phyloP scores from a whole-genome alignment of 768 basidiomycete genomes.

The Termitomyces sp. region DNA sequence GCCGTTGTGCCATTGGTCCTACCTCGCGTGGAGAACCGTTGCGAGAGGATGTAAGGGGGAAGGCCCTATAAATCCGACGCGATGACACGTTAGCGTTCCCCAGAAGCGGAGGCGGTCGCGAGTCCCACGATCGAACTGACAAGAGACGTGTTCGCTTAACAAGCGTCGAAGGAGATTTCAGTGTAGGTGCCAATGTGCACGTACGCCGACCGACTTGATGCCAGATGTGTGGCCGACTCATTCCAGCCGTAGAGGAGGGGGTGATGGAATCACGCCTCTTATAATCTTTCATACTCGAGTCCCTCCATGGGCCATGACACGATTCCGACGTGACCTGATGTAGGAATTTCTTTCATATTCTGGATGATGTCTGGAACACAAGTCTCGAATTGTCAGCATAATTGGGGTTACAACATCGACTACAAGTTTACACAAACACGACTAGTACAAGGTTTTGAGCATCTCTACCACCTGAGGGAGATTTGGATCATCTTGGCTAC shows the following conservation, averaged over 20 bases:
- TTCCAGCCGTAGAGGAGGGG: constrained; percentile 6
- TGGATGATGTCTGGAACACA: constrained; percentile 9
- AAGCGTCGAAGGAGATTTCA: neutral
- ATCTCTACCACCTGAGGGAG: constrained; percentile 42
- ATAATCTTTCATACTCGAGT: constrained; percentile 5
- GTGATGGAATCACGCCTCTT: constrained; percentile 8
- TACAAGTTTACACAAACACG: neutral
- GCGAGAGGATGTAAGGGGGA: neutral
- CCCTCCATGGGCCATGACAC: neutral
- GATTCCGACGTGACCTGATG: constrained; percentile 1
- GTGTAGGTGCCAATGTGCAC: constrained; percentile 3
- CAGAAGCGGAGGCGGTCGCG: constrained; percentile 3
- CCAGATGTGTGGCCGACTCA: constrained; percentile 18
- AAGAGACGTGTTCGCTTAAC: constrained; percentile 12
- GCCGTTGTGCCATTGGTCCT: constrained; percentile 17
- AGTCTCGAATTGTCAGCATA: constrained; percentile 2
- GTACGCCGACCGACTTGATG: constrained; percentile 13
- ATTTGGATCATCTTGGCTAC: constrained; percentile 34
- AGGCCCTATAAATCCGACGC: constrained; percentile 3
- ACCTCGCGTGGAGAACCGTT: neutral
- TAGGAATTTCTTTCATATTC: neutral
- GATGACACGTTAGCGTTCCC: constrained; percentile 6
- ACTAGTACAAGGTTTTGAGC: constrained; percentile 43
- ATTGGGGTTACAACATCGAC: neutral
- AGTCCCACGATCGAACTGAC: constrained; percentile 12